Conservation (phyloP, 2,329 filamentous ascomycete genomes). For the Colletotrichum orbiculare region DNA sequence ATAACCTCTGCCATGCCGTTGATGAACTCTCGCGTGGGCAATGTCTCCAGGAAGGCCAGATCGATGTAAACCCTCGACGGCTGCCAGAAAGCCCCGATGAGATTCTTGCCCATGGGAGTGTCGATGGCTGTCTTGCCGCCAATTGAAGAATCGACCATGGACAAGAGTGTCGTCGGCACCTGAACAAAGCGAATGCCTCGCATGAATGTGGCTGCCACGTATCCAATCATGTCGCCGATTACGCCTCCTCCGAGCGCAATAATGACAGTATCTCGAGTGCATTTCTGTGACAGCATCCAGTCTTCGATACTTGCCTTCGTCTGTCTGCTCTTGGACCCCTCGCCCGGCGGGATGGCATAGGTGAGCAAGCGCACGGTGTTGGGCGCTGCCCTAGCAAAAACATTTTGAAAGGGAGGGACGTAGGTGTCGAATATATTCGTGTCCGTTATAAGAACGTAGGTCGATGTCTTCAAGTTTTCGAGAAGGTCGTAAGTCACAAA, state of each 20-base stretch:
- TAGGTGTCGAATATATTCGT: slow-evolving; percentile 89
- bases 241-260: slow-evolving; percentile 96
- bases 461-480: slow-evolving; percentile 81
- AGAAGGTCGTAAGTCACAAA: slow-evolving; percentile 87
- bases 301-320: slow-evolving; percentile 97
- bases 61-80: slow-evolving; percentile 95
- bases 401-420: slow-evolving; percentile 75
- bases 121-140: slow-evolving; percentile 99
- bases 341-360: slow-evolving; percentile 88
- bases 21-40: slow-evolving; percentile 92
- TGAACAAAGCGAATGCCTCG: slow-evolving; percentile 95
- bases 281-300: slow-evolving; percentile 93
- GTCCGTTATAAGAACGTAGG: slow-evolving; percentile 96
- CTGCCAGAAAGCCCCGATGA: slow-evolving; percentile 97
- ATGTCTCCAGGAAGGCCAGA: slow-evolving; percentile 87
- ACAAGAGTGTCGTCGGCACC: slow-evolving; percentile 91
- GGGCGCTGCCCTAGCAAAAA: slow-evolving; percentile 46
- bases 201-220: slow-evolving; percentile 98
- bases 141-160: slow-evolving; percentile 99
- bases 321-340: slow-evolving; percentile 91
- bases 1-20: slow-evolving; percentile 99
- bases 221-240: slow-evolving; percentile 98
- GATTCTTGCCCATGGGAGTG: slow-evolving; percentile 93
- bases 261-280: slow-evolving; percentile 93
- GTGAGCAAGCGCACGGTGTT: slow-evolving; percentile 77